Evolutionary conservation across 495 filamentous ascomycete genomes (phyloP), one percentile per base, ranked within the genome.

Genomic region (Tirmania nivea): DNA sequence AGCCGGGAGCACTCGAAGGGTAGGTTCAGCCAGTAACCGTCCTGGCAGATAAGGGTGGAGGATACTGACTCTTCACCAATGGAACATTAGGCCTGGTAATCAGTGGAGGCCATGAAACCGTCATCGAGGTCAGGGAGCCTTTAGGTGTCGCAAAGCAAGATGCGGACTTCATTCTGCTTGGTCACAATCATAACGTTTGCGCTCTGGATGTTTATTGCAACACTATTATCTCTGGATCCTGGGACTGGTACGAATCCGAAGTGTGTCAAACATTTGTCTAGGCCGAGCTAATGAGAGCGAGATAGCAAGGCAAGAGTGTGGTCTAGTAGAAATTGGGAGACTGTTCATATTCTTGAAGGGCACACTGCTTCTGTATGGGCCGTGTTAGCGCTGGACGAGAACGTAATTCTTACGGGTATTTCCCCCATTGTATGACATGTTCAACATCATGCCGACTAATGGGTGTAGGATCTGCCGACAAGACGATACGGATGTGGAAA

Each of bases 211-310:
- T 83, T 6, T 77, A 81, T 52, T 78, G 77, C 2, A 74, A 67
- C 16, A 80, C 76, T 63, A 73, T 96, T 51, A 78, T 94, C 45
- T 95, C 88, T 61, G 90, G 86, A n/a, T 81, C 86, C 65, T 99
- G 92, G 92, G 92, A 99, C 65, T 75, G 76, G 39, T 80, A 86
- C 37, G 85, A 37, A 31, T 14, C 35, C 16, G 34, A 10, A 54
- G 16, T 31, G 25, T 31, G 7, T 31, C 2, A 31, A 31, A 31
- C 25, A 31, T 31, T 31, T 31, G 25, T 7, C 25, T 31, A 7
- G 2, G 2, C 25, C 25, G 10, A 16, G 12, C 8, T 51, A 9
- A 47, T 35, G 52, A 9, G 20, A 48, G 25, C 10, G 10, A 14
- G 39, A 48, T 55, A 65, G 62, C 20, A 65, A 60, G 39, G 62